phyloP scores from a whole-genome alignment of 2,329 filamentous ascomycete genomes.

The Phialophora chinensis region DNA sequence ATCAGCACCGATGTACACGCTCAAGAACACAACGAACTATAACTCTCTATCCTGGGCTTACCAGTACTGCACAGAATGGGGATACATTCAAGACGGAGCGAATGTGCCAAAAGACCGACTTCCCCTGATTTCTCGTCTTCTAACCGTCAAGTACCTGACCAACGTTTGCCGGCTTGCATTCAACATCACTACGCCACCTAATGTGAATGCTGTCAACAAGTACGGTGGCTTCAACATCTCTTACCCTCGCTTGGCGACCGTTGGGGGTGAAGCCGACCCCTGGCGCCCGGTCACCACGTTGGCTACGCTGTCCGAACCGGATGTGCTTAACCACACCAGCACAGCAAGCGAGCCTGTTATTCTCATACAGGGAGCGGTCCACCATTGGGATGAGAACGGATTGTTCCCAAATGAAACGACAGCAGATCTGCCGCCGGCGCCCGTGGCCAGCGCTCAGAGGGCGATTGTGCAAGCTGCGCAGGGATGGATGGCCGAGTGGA shows the following conservation, averaged over 20 bases:
- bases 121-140: constrained; percentile 73
- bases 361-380: constrained; percentile 75
- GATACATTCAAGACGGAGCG: constrained; percentile 76
- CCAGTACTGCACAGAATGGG: constrained; percentile 70
- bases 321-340: constrained; percentile 55
- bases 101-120: constrained; percentile 68
- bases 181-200: constrained; percentile 68
- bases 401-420: constrained; percentile 65
- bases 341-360: constrained; percentile 72
- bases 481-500: constrained; percentile 70
- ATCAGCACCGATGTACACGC: constrained; percentile 52
- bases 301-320: constrained; percentile 61
- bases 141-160: constrained; percentile 68
- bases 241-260: constrained; percentile 75
- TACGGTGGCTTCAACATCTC: constrained; percentile 75
- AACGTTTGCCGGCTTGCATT: constrained; percentile 71
- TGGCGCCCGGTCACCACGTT: constrained; percentile 79
- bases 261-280: constrained; percentile 79
- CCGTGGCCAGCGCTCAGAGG: constrained; percentile 61
- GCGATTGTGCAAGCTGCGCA: constrained; percentile 67
- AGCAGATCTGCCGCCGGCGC: constrained; percentile 61
- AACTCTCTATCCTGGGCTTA: constrained; percentile 60
- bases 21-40: constrained; percentile 53
- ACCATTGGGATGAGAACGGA: constrained; percentile 66
- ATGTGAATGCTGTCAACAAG: constrained; percentile 73